Evolutionary conservation across 208 protist species (phyloP), one percentile per base, ranked within the genome.

Genomic region (Leishmania tarentolae): DNA sequence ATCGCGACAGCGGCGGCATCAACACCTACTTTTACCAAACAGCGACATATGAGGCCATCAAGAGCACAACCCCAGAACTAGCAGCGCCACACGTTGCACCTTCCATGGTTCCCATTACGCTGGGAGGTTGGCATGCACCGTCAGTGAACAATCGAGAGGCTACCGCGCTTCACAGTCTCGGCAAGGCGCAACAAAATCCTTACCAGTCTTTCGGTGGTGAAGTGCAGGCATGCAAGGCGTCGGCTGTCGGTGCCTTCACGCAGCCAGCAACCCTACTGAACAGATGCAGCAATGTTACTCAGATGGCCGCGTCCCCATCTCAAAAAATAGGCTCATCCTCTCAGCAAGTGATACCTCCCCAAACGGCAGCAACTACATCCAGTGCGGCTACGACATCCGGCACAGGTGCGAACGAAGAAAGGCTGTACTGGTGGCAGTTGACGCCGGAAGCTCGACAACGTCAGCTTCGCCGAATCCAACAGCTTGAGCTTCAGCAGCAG

Each of bases 391-490:
- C 66, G 47, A 31, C 63, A 24, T 11, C 59, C 15, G 52, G 59
- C 31, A 44, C 50, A 35, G 52, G 57, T 69, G 35, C 63, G 24
- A 40, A 24, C n/a, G 76, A 76, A 40, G 75, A 85, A n/a, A 78
- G 84, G 65, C 68, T 92, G 7, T 92, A 95, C 73, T 95, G 92
- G 90, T 93, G 92, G 89, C 81, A 95, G 68, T 72, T 95, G 66
- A 86, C 83, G 31, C 88, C 82, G 4, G 90, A 95, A 47, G 84
- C 86, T 47, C 88, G 84, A 28, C 88, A 91, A 24, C 86, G 71
- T 31, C 85, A 91, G 31, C 81, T 95, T n/a, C 83, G 75, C 46
- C 83, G 83, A 3, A 76, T 87, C 73, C 84, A 91, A 52, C 79
- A 87, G 56, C 87, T 68, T 28, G 68, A 82, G 47, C 74, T 65